A percentile compares a stretch with the other conserved stretches of the same genome.
Evolutionary conservation across 768 basidiomycete genomes (phyloP).

Genomic region (Lactarius tabidus): DNA sequence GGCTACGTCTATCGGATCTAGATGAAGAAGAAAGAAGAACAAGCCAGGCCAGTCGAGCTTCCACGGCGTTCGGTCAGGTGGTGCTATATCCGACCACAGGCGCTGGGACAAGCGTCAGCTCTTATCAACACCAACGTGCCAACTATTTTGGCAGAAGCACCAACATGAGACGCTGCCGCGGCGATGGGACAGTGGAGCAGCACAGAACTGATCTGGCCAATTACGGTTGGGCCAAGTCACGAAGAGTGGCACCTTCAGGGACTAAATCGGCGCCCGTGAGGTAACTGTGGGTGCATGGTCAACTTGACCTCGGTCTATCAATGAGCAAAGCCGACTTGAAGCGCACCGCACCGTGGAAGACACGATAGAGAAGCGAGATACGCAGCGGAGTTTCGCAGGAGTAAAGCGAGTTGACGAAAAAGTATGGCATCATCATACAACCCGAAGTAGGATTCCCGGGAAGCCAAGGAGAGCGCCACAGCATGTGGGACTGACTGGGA

Average conservation of each 20-base stretch:
- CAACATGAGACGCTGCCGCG: not conserved
- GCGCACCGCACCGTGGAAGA: not conserved
- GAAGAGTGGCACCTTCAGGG: not conserved
- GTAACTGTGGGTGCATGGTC: not conserved
- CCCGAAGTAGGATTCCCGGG: not conserved
- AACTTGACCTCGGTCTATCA: not conserved
- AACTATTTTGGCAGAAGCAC: not conserved
- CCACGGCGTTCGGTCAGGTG: not conserved
- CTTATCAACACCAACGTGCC: constrained; percentile 1
- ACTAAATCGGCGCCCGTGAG: not conserved
- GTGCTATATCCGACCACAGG: not conserved
- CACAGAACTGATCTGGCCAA: not conserved
- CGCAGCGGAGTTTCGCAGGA: not conserved
- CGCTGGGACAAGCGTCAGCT: not conserved
- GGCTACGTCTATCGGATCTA: not conserved
- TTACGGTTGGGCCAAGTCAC: not conserved
- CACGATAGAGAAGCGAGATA: not conserved
- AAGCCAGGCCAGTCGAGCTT: not conserved
- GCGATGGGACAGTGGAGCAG: not conserved
- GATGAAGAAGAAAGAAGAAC: not conserved
- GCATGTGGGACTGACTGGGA: constrained; percentile 6
- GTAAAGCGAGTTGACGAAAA: not conserved
- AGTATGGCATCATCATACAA: not conserved
- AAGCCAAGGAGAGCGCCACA: not conserved
- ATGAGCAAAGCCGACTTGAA: not conserved